Evolutionary conservation across 805 yeast genomes (phyloP), one percentile per base, ranked within the genome.

Genomic region (Candida gorgasii): DNA sequence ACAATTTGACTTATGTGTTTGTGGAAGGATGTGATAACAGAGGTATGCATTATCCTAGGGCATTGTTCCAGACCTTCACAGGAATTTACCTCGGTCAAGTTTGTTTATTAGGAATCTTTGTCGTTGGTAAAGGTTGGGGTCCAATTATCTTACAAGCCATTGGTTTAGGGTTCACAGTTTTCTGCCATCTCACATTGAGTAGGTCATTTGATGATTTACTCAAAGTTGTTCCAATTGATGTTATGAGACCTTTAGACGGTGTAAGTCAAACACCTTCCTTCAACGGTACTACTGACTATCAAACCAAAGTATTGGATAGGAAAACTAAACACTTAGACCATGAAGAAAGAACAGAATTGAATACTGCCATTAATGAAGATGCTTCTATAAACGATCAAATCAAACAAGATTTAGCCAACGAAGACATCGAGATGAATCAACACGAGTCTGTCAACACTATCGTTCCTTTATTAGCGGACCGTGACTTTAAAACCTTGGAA

Each of bases 61-160:
- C 97, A 2, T 63, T 92, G 40, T 86, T 81, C 70, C 97, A 92
- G 67, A 84, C 95, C 0, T 75, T 92, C 59, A 82, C 83, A 28
- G 99, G 99, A 44, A 62, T 93, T 33, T 92, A 92, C 61, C 61
- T 92, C 34, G 96, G 96, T 29, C 90, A 92, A 64, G 65, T 89
- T 16, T 88, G 96, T 70, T 54, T 93, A 49, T 60, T 93, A 41
- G 97, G 97, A 42, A 63, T 93, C 43, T 90, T 89, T 59, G 86
- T 80, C 13, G 95, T 92, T 43, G 89, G 95, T 47, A 88, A 88
- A 72, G 85, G 95, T 31, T 92, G 97, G 97, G 98, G 97, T 34
- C 95, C 97, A 27, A 75, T 89, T 49, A 86, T 83, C 3, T 65
- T 92, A 41, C 87, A 86, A 61, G 82, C 80, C 1, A 72, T 90